Base-by-base conservation (phyloP, 164 flowering plant species). In the Tinospora cordifolia region DNA sequence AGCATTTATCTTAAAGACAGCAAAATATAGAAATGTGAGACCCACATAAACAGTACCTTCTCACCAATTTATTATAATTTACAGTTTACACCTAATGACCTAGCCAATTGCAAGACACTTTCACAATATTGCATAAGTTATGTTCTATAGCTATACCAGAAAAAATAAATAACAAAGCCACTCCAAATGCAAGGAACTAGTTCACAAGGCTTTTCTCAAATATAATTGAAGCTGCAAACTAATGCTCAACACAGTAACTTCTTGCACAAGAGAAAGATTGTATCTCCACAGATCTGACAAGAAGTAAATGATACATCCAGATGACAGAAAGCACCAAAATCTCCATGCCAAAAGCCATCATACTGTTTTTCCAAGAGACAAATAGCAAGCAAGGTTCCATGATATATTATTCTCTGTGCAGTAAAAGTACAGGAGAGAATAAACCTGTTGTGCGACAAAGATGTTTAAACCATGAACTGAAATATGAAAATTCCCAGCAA, bases 401-500 rank as follows among this genome's bases (percentile, higher is more conserved):
- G 24, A 51, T 47, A 17, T 64, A 14, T 15, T 46, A 25, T 62
- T 46, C 47, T 25, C 19, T 19, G 30, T 57, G 68, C 36, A 64
- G 63, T 38, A 12, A 39, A 44, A 6, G 60, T 54, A 54, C n/a
- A 30, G 15, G 44, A 14, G 46, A 67, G n/a, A 25, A 74, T 83
- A 75, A 34, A 95, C 99, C 98, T 86, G 90, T 77, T 92, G 97
- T 62, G 99, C 99, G 63, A 92, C 98, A 81, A 89, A 91, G 27
- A 92, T 86, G 74, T 90, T 95, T 69, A 95, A 81, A 6, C 98
- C 98, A 76, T 95, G 99, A 74, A 95, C 94, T 67, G 99, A 95
- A 68, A 95, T 84, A 75, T 95, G 99, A 75, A 95, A 95, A 80
- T 95, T 95, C 67, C 99, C 99, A 77, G 99, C 99, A 80, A 95